Base-by-base conservation (phyloP, 345 rosid species). In the Arabis alpina region DNA sequence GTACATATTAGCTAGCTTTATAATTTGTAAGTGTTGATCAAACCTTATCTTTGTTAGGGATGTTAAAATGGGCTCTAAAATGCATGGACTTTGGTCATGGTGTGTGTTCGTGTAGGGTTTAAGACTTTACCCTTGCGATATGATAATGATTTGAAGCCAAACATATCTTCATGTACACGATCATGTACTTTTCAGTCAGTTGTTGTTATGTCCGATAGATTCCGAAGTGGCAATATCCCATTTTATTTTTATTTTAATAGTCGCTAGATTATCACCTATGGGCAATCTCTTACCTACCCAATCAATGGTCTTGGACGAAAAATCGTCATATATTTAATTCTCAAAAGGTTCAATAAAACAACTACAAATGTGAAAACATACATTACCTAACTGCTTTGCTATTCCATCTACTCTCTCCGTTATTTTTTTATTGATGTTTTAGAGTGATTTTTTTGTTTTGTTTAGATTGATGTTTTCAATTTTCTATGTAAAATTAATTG, bases 81-180 rank as follows among this genome's bases (percentile, higher is more conserved):
- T 19, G 1, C 23, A 19, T 0, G 23, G 23, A 19, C 23, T 19
- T 42, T 16, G 10, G 12, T 52, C 24, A 41, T 12, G 52, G 47
- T 34, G 56, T 16, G 68, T 47, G 63, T 62, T 11, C 51, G 50
- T 56, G 58, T 39, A 30, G 54, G 34, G 42, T 37, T 72, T 55
- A 43, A 53, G 23, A 19, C 23, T 32, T 30, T 42, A 60, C 12
- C 34, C 43, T 15, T 62, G 47, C 19, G 23, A 42, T 16, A 13
- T 44, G 71, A 65, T 42, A 65, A 15, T 40, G 66, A 73, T 49
- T 44, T 66, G 27, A 57, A 66, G 54, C 72, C 54, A 73, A 59
- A 73, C 61, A 51, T 49, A 57, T 50, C 25, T 5, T 59, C 14
- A 60, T 50, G 41, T 16, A 50, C 58, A 37, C 15, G 5, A 37